A percentile compares a stretch with the other conserved stretches of the same genome.
Conservation (phyloP, 148 eudicot species). For the Bassia scoparia region DNA sequence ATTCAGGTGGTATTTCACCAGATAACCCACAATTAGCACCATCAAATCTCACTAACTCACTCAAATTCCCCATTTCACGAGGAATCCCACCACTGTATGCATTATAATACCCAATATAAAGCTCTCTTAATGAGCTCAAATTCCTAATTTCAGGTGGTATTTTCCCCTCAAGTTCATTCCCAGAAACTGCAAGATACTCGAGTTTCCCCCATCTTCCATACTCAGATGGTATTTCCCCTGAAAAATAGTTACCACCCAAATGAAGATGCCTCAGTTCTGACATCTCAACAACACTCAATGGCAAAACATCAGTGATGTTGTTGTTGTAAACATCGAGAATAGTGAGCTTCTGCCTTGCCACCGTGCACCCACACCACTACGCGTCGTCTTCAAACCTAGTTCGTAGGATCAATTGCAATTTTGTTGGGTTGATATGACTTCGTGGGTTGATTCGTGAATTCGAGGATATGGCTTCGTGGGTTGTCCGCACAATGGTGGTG, state of each 20-base stretch:
- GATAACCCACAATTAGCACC: constrained; percentile 82
- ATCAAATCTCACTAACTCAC: constrained; percentile 55
- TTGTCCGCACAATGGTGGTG: no score
- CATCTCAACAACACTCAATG: constrained; percentile 33
- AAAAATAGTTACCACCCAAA: constrained; percentile 75
- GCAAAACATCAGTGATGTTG: constrained; percentile 54
- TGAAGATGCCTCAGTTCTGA: constrained; percentile 53
- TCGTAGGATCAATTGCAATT: no score
- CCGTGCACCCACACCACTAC: no score
- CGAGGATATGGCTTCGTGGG: no score
- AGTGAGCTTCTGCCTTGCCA: constrained; percentile 34
- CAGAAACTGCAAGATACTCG: constrained; percentile 81
- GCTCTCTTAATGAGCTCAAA: constrained; percentile 46
- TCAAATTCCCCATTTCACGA: constrained; percentile 63
- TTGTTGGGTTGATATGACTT: no score
- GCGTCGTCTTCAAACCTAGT: no score
- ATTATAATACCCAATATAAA: constrained; percentile 80
- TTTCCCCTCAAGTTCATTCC: constrained; percentile 60
- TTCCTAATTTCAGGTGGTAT: constrained; percentile 71
- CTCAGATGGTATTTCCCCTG: constrained; percentile 61
- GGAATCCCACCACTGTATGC: constrained; percentile 57
- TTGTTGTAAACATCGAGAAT: constrained; percentile 74
- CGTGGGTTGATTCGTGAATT: no score
- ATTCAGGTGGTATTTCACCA: constrained; percentile 70
- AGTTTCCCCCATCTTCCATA: constrained; percentile 54